phyloP scores from a whole-genome alignment of 2,329 filamentous ascomycete genomes.

The Penicillium rolfsii region DNA sequence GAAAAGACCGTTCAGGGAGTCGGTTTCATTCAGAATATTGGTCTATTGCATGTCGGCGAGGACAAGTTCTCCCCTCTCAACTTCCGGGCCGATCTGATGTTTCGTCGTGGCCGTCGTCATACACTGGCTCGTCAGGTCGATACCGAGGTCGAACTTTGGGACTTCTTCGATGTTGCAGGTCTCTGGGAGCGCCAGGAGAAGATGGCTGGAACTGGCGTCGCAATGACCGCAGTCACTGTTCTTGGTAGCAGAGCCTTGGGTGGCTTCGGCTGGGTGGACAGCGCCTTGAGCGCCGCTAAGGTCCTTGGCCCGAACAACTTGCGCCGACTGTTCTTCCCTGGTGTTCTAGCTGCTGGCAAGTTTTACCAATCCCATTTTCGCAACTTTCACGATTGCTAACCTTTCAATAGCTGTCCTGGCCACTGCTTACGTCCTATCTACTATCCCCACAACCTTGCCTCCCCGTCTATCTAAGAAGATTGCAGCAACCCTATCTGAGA shows the following conservation, averaged over 20 bases:
- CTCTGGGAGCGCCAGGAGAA: slow-evolving; percentile 92
- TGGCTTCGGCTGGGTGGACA: slow-evolving; percentile 86
- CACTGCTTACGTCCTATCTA: slow-evolving; percentile 77
- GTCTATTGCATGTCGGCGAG: slow-evolving; percentile 78
- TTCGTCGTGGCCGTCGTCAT: slow-evolving; percentile 75
- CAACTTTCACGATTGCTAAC: slow-evolving; percentile 36
- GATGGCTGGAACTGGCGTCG: slow-evolving; percentile 90
- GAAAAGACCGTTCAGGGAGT: slow-evolving; percentile 77
- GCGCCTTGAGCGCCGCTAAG: slow-evolving; percentile 77
- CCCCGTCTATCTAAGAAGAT: slow-evolving; percentile 84
- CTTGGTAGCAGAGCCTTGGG: slow-evolving; percentile 80
- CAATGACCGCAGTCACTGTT: slow-evolving; percentile 85
- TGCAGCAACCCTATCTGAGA: slow-evolving; percentile 72
- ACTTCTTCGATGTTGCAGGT: slow-evolving; percentile 87
- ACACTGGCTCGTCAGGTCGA: slow-evolving; percentile 81
- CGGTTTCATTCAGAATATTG: slow-evolving; percentile 83
- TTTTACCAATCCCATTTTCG: slow-evolving; percentile 28
- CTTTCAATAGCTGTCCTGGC: slow-evolving; percentile 68
- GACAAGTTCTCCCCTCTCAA: slow-evolving; percentile 82
- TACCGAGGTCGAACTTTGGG: slow-evolving; percentile 82
- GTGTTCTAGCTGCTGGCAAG: slow-evolving; percentile 77
- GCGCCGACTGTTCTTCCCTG: slow-evolving; percentile 77
- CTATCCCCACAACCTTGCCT: slow-evolving; percentile 87
- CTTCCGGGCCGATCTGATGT: slow-evolving; percentile 94
- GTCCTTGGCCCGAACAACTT: slow-evolving; percentile 80